Base-by-base conservation (phyloP, 306 rosid species). In the Prunus armeniaca region DNA sequence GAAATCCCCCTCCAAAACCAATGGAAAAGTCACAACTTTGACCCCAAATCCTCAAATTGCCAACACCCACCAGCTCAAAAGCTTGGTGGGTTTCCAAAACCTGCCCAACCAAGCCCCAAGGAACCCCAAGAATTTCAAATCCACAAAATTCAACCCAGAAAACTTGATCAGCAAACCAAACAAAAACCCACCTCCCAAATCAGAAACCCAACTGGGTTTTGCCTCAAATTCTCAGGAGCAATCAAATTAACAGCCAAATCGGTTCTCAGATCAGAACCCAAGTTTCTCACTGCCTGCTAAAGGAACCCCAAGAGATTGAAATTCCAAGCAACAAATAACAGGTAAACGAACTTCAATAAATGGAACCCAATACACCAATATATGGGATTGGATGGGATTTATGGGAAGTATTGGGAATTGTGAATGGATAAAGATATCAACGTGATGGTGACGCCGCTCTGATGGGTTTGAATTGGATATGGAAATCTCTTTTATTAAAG, bases 391-490 rank as follows among this genome's bases (percentile, higher is more conserved):
- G 28, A 34, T 50, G 5, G 12, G 60, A 71, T 57, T 47, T 62
- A 20, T 24, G 28, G 14, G 2, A 72, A 52, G 47, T 66, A 72
- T 81, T 7, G 86, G 77, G 79, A 87, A 73, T 27, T 17, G 86
- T 55, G 69, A 83, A 67, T 43, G 75, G 87, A 85, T 81, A 88
- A 72, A 72, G 81, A 70, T 79, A 8, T 22, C n/a, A 68, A 68
- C 30, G 25, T 9, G 82, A 43, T 12, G 83, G 77, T 58, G 88
- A 80, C 83, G 73, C 54, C 52, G 80, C 73, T 12, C 30, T 12
- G 64, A 73, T 70, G 73, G 57, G 57, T 57, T 60, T 32, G 76
- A 69, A 41, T 17, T 46, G 43, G 45, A 28, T 15, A 5, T 18
- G 27, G 13, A 65, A 65, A 65, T 9, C 43, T 6, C 2, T 38